These are phyloP conservation scores for Hypoxylon sp. DNA, from an alignment of 2,329 filamentous ascomycete species.

Conservation along the genomic window DNA sequence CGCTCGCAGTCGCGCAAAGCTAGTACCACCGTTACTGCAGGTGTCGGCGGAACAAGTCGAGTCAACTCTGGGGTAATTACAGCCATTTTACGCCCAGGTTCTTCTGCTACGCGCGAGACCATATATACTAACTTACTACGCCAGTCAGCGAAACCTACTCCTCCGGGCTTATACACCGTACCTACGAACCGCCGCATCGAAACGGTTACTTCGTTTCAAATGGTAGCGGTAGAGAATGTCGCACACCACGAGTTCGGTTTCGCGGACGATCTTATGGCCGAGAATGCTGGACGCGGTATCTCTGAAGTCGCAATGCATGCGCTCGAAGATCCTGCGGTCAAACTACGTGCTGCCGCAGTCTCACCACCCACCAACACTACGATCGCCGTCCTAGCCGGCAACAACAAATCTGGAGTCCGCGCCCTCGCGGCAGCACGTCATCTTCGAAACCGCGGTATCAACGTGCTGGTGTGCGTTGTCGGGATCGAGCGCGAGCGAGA, in stretches of 20 bases:
- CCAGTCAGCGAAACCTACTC: conserved; percentile 50
- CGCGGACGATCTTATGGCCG: conserved; percentile 89
- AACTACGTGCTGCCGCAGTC: conserved; percentile 59
- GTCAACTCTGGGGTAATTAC: conserved; percentile 61
- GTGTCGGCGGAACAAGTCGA: conserved; percentile 57
- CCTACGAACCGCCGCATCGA: conserved; percentile 70
- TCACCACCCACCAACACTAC: conserved; percentile 53
- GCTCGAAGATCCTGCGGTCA: conserved; percentile 71
- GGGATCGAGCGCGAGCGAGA: conserved; percentile 86
- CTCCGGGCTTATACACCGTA: conserved; percentile 63
- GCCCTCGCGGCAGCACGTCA: conserved; percentile 89
- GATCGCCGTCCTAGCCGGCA: conserved; percentile 88
- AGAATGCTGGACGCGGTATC: conserved; percentile 89
- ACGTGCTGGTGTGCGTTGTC: conserved; percentile 85
- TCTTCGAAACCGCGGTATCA: conserved; percentile 83
- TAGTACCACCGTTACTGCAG: conserved; percentile 55
- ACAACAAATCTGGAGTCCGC: conserved; percentile 88
- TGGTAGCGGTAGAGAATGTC: conserved; percentile 92
- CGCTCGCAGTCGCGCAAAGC: conserved; percentile 70
- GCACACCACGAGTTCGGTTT: conserved; percentile 88
- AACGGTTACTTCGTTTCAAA: conserved; percentile 79
- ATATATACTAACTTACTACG: conserved; percentile 33
- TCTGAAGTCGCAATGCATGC: conserved; percentile 83
- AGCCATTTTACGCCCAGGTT: conserved; percentile 29
- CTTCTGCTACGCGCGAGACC: conserved; percentile 19